Evolutionary conservation across 495 filamentous ascomycete genomes (phyloP), one percentile per base, ranked within the genome.

Genomic region (Penicillium nucicola): DNA sequence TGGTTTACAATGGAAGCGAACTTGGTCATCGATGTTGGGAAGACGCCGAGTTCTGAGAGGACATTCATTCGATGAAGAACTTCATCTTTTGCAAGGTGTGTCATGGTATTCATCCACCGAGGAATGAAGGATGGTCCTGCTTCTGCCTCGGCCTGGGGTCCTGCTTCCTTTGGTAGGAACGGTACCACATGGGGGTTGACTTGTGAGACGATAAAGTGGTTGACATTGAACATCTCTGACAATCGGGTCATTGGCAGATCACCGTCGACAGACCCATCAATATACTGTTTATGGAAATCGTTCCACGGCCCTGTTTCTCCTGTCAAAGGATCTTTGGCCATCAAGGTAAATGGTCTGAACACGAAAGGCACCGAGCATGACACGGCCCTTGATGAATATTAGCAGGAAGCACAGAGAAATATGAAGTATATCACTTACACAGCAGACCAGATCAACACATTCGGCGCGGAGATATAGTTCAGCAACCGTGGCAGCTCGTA

Each of bases 141-240:
- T n/a, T 62, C 63, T 23, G 68, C 57, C 31, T 65, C 60, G 11
- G 67, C 61, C 23, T 70, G 70, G 0, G 77, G 70, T 10, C 79
- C 77, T 47, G 88, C 84, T 49, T 92, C 85, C 56, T 85, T 87
- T 18, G 79, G 69, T 14, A 96, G 74, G 53, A 97, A 96, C 6
- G 92, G 91, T 0, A 95, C 84, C 23, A 97, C 87, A 57, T 97
- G 92, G 1, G 92, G 92, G 60, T 96, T 97, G 38, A 95, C 90
- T 62, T 97, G 92, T 0, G 91, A 96, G 25, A 96, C 92, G 60
- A 97, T 96, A 62, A 96, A 96, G 62, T 96, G 91, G 62, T 96
- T 97, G 69, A 96, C 91, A 61, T 96, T 96, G 70, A 96, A 96
- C 88, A 96, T 92, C 57, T 96, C 92, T 0, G 91, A 85, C 10